These are phyloP conservation scores for Fusarium sarcochroum DNA, from an alignment of 2,329 filamentous ascomycete species.

Conservation along the genomic window DNA sequence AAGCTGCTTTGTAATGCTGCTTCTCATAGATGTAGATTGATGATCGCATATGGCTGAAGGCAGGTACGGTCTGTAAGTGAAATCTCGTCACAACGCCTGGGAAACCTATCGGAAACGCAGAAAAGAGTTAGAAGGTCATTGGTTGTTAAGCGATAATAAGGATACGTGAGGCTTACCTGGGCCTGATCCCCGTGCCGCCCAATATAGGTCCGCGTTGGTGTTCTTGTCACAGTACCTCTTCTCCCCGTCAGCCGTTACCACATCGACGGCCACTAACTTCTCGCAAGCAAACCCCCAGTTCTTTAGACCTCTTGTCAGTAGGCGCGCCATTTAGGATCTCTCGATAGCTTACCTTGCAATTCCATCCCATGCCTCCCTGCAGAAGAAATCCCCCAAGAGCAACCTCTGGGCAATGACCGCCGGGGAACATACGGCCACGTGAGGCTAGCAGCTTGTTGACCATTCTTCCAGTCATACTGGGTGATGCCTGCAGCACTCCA, in stretches of 20 bases:
- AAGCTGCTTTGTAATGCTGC: neutral
- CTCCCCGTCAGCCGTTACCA: neutral
- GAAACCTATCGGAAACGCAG: neutral
- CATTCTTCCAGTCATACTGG: too few relatives aligned
- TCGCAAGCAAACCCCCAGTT: neutral
- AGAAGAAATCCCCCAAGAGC: neutral
- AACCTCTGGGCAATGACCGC: neutral
- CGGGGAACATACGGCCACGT: too few relatives aligned
- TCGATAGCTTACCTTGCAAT: neutral
- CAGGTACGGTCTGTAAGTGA: neutral
- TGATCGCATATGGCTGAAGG: neutral
- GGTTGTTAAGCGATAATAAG: too few relatives aligned
- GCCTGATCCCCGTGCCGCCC: neutral
- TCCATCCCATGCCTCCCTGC: neutral
- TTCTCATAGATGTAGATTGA: neutral
- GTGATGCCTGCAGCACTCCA: too few relatives aligned
- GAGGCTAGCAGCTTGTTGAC: too few relatives aligned
- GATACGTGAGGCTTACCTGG: neutral
- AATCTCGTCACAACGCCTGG: neutral
- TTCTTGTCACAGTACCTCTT: neutral
- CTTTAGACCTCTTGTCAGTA: neutral
- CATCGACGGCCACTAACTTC: neutral
- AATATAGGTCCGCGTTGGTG: neutral
- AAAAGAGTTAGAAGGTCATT: neutral
- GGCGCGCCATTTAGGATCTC: accelerated